Percentiles rank a stretch among this genome's conserved stretches.
These are phyloP conservation scores for Dionaea muscipula DNA, from an alignment of 179 eudicot genomes.

Conservation along the genomic window DNA sequence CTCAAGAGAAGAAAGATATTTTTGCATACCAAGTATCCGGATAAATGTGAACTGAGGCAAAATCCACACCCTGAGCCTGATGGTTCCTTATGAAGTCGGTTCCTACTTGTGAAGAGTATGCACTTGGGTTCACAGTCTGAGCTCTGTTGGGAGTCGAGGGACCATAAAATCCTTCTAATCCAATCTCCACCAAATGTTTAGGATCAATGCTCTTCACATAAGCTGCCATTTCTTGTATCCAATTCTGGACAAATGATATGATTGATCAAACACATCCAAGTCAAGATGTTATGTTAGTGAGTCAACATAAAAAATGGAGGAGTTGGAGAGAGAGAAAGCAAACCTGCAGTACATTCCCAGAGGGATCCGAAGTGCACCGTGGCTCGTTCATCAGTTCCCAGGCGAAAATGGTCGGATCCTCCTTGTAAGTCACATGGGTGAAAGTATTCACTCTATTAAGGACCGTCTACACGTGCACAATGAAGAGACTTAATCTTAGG, in stretches of 20 bases:
- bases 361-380: constrained; percentile 60
- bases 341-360: constrained; percentile 75
- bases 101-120: constrained; percentile 60
- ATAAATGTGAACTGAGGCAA: constrained; percentile 79
- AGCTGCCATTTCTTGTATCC: constrained; percentile 93
- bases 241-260: constrained; percentile 30
- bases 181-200: constrained; percentile 67
- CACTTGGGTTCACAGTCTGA: constrained; percentile 46
- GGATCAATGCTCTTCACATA: constrained; percentile 74
- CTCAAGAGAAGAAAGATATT: background rate
- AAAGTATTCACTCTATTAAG: constrained; percentile 68
- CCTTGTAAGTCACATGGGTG: constrained; percentile 70
- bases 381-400: constrained; percentile 96
- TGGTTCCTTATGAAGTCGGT: constrained; percentile 84
- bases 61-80: constrained; percentile 73
- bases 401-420: constrained; percentile 83
- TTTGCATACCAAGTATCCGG: constrained; percentile 72
- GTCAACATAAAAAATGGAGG: too few relatives aligned
- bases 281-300: background rate
- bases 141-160: constrained; percentile 46
- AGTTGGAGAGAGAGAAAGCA: background rate
- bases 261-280: background rate
- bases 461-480: constrained; percentile 38
- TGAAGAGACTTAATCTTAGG: background rate
- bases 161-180: constrained; percentile 84